Percentiles rank a stretch among this genome's conserved stretches.
phyloP scores from a whole-genome alignment of 1,284 basidiomycete genomes.

The Inonotus hispidus region DNA sequence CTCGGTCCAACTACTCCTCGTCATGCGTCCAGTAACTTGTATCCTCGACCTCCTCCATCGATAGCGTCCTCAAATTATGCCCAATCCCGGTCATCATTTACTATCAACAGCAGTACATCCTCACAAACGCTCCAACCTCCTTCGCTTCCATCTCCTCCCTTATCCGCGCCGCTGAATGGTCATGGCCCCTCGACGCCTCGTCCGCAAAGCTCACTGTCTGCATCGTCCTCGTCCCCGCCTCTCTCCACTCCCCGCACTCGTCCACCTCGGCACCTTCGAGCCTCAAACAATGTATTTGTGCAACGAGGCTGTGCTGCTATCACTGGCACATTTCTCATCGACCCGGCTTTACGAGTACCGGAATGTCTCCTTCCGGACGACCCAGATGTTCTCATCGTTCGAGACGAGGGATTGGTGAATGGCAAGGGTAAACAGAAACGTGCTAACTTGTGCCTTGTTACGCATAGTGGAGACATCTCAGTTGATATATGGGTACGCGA shows the following conservation, averaged over 20 bases:
- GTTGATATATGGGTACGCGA: slow-evolving; percentile 17
- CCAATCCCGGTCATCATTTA: slow-evolving; percentile 1
- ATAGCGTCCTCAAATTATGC: not conserved
- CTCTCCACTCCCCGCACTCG: not conserved
- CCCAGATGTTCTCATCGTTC: slow-evolving; percentile 2
- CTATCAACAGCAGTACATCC: slow-evolving; percentile 1
- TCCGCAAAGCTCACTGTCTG: not conserved
- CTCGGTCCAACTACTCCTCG: not conserved
- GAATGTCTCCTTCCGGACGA: slow-evolving; percentile 17
- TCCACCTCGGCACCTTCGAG: slow-evolving; percentile 8
- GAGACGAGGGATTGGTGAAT: not conserved
- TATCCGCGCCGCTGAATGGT: not conserved
- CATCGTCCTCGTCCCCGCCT: not conserved
- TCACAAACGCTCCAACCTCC: slow-evolving; percentile 6
- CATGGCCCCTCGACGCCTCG: slow-evolving; percentile 1
- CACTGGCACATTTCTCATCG: slow-evolving; percentile 14
- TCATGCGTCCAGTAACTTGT: not conserved
- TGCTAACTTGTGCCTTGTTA: slow-evolving; percentile 7
- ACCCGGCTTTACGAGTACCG: slow-evolving; percentile 12
- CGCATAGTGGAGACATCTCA: slow-evolving; percentile 10
- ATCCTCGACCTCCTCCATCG: not conserved
- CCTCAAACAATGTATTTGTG: slow-evolving; percentile 16
- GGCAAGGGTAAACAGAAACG: slow-evolving; percentile 10
- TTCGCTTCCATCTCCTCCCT: not conserved
- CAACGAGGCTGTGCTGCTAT: slow-evolving; percentile 9